A percentile compares a stretch with the other conserved stretches of the same genome.
phyloP scores from a whole-genome alignment of 768 basidiomycete genomes.

The Rhizopogon salebrosus region DNA sequence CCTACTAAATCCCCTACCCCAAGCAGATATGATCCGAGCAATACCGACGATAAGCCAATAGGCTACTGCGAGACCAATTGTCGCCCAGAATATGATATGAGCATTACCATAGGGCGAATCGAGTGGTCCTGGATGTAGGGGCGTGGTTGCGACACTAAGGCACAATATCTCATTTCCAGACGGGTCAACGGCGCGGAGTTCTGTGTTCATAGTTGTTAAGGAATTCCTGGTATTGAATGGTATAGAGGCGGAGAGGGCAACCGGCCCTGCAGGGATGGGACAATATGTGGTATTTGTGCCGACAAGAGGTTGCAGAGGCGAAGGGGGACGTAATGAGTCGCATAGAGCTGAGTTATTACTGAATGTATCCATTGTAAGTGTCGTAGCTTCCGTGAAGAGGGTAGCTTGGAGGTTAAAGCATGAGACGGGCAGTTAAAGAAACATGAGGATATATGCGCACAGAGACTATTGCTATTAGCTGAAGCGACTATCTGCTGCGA shows the following conservation, averaged over 20 bases:
- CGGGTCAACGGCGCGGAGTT: conserved; percentile 85
- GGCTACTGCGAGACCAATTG: conserved; percentile 65
- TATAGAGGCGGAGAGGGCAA: conserved; percentile 76
- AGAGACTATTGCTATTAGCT: conserved; percentile 57
- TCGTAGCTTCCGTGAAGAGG: conserved; percentile 76
- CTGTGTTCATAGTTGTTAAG: conserved; percentile 80
- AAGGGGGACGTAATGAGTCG: conserved; percentile 69
- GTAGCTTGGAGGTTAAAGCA: conserved; percentile 51
- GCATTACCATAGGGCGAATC: conserved; percentile 62
- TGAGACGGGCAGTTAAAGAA: conserved; percentile 3
- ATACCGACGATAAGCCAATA: conserved; percentile 83
- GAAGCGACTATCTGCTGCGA: conserved; percentile 55
- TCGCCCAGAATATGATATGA: conserved; percentile 64
- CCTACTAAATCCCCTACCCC: conserved; percentile 63
- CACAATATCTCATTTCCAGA: conserved; percentile 79
- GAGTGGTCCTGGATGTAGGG: conserved; percentile 55
- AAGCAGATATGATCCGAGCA: conserved; percentile 80
- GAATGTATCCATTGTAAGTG: conserved; percentile 74
- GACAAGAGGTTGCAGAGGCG: conserved; percentile 50
- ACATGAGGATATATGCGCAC: conserved; percentile 34
- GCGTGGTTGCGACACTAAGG: conserved; percentile 71
- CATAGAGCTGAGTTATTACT: conserved; percentile 75
- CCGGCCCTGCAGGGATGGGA: conserved; percentile 71
- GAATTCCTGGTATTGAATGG: conserved; percentile 61
- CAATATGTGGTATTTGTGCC: conserved; percentile 50